Evolutionary conservation across 306 rosid species (phyloP), one percentile per base, ranked within the genome.

Genomic region (Prunus kanzakura): DNA sequence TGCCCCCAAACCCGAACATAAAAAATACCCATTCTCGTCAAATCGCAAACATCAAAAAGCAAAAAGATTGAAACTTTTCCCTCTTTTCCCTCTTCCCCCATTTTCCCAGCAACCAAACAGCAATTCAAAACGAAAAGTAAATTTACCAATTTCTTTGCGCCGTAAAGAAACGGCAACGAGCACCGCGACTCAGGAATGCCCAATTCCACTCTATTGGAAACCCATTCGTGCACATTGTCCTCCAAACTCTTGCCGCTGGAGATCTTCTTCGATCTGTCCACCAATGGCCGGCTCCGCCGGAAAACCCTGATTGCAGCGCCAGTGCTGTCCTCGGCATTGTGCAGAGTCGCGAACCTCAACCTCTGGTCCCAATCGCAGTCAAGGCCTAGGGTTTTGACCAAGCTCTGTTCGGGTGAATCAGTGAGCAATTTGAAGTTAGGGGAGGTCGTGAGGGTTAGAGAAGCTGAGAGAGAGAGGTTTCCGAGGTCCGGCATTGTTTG

Each of bases 401-500:
- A 23, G 68, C 45, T 32, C 49, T 58, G 81, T 64, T 87, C 89
- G 7, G 88, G 78, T 13, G 85, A 73, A 11, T 81, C 86, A 2
- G 78, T 4, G 3, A 46, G 10, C 2, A 79, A 30, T 66, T 84
- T 88, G 49, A 80, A 55, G 77, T 63, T 58, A 57, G 93, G 78
- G 80, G 85, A 75, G 6, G 72, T 82, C 23, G 87, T 27, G 67
- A 82, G 75, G 0, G 87, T 19, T 19, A 83, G 85, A 71, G 88
- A 64, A 13, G 86, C 71, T 8, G 98, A 74, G 75, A 85, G 82
- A 1, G 97, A 85, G 1, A 87, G 79, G 61, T 82, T 88, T 1
- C 80, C 97, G 12, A 91, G 86, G 76, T 90, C 96, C 38, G 93
- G 98, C 98, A 93, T 90, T 57, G 61, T 20, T 35, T 43, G 61